Base-by-base conservation (phyloP, 2,329 filamentous ascomycete genomes). In the Alternaria longipes region DNA sequence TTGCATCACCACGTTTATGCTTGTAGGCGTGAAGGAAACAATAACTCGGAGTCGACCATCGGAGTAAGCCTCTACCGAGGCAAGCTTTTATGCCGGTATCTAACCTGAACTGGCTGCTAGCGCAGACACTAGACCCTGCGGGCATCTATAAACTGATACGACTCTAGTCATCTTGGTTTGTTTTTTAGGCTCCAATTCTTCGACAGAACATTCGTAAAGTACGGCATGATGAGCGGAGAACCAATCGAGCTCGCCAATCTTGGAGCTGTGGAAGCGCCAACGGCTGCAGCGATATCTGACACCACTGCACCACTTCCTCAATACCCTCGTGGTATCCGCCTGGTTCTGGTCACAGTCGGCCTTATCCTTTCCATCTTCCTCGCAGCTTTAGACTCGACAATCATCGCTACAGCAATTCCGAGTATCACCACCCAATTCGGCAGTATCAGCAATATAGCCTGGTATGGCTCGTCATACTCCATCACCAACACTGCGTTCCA, bases 401-500 rank as follows among this genome's bases (percentile, higher is more conserved):
- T 80, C 11, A 68, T 81, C 51, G 71, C 74, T 4, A 78, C 75
- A 2, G 78, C 78, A 8, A 75, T 81, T 14, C 79, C 78, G 1
- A 54, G 56, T 7, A 80, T 81, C 16, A 78, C 79, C 2, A 65
- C 70, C 3, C 64, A 77, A n/a, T 81, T 81, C 52, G 63, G 76
- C 9, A 70, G 68, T 26, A 72, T 80, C 18, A 65, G 63, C 22
- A 63, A 80, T 42, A 73, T 78, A 34, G 70, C 73, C 32, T 79
- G 79, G 77, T 80, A 78, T 52, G 77, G 66, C 8, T 72, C 67
- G 9, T 76, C 80, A 1, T 84, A 82, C 68, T 78, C 82, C 60
- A 73, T 85, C 53, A 82, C 81, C 1, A 70, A 79, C 20, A 78
- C 77, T 8, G 73, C 79, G 2, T 82, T 84, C 54, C 82, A 85